Evolutionary conservation across 257 asterid species (phyloP), one percentile per base, ranked within the genome.

Genomic region (Osmanthus fragrans): DNA sequence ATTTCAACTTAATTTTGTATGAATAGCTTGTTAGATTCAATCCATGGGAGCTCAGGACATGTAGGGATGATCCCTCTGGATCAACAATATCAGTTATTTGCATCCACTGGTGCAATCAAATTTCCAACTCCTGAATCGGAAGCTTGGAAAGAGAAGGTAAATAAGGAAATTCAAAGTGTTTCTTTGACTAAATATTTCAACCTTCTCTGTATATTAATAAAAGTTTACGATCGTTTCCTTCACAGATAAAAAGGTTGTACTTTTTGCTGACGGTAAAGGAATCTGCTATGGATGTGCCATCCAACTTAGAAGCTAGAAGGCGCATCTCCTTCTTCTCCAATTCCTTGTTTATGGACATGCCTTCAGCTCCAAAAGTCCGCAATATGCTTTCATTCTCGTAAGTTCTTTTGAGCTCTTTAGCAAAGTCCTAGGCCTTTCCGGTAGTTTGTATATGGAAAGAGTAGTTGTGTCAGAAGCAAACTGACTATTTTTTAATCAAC

Each of bases 101-200:
- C 99, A 73, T 93, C 98, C 76, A 94, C 91, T 70, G 99, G 99
- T 73, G 99, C 98, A 77, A 93, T 96, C 78, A 86, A 89, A 70
- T 96, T 96, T 84, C 99, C 99, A 60, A 85, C 81, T 78, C 94
- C 95, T 73, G 96, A 90, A 79, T 85, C 99, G 13, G 97, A 92
- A 87, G 97, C 99, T 88, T 96, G 99, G 99, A 93, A 92, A 86
- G 99, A 96, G 90, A 96, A 96, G 93, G 99, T 91, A 76, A 33
- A 67, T 79, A 33, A 47, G 23, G 72, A 66, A 45, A 77, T 18
- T 73, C 47, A 30, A 72, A 68, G 19, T 51, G 29, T 66, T 73
- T 78, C 37, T 60, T 33, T 47, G 6, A 27, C 45, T 74, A 9
- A 56, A 32, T 49, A 16, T 71, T 51, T 37, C 77, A 68, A 36